Base-by-base conservation (phyloP, 345 rosid genomes). In the Ceriops zippeliana region DNA sequence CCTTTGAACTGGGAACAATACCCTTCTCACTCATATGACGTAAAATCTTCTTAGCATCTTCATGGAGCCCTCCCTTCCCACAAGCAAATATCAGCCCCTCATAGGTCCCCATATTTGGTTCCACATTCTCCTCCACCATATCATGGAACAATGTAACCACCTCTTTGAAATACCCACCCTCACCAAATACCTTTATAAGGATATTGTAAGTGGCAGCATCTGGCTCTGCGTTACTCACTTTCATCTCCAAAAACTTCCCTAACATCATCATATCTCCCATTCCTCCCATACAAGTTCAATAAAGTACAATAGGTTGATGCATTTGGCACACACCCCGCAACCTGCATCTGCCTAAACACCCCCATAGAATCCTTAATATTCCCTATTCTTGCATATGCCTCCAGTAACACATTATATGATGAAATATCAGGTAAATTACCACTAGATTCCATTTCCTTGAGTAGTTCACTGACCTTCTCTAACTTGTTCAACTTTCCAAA, bases 131-230 rank as follows among this genome's bases (percentile, higher is more conserved):
- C 79, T 93, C 98, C 67, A 86, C 86, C 96, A 93, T 89, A 78
- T 93, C 97, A 77, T 83, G 89, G 80, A 91, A 93, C 84, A 93
- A 82, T 63, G 98, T 88, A 35, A 93, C 95, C 64, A 89, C 97
- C 90, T 93, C 97, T 85, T 91, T 87, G 70, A 91, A 89, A 82
- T 89, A 93, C 72, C 96, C 99, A 77, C 97, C 97, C 79, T 93
- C 92, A 53, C 96, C 96, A 58, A 93, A 93, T 35, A 89, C 97
- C 65, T 87, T 84, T 13, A 91, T 85, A 80, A 93, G 75, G 73
- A 89, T 85, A 74, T 89, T 93, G 76, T 93, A 93, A 0, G 96
- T 93, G 71, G 83, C 85, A 3, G 87, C 91, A 83, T 91, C 92
- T 0, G 99, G 95, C 76, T 86, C 93, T 0, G 91, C 89, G 76